Evolutionary conservation across 208 protist genomes (phyloP).

Genomic region (Lotmaria passim): DNA sequence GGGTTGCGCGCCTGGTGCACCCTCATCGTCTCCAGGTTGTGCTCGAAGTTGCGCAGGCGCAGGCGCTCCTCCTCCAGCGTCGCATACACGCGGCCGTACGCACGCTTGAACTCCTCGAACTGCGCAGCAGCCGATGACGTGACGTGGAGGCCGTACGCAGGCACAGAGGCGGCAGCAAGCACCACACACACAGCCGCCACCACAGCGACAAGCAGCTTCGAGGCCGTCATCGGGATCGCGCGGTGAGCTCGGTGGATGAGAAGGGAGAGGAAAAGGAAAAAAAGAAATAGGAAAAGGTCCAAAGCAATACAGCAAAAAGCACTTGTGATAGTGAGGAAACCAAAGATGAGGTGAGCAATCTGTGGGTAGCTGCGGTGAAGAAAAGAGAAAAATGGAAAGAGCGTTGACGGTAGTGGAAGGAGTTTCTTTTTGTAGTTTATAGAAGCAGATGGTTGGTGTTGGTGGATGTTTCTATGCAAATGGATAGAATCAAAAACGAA

Average conservation of each 20-base stretch:
- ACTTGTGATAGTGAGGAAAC: neutral
- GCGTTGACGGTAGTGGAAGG: too few species aligned
- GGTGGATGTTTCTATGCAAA: too few species aligned
- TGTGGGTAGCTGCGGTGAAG: too few species aligned
- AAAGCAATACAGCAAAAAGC: neutral
- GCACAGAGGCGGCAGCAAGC: slow-evolving; percentile 14
- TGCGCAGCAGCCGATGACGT: slow-evolving; percentile 20
- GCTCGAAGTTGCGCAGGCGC: slow-evolving; percentile 43
- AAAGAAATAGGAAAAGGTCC: slow-evolving; percentile 1
- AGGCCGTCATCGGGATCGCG: slow-evolving; percentile 20
- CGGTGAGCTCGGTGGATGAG: too few species aligned
- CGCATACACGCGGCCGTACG: slow-evolving; percentile 44
- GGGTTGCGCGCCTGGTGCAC: slow-evolving; percentile 50
- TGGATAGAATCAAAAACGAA: too few species aligned
- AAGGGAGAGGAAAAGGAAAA: slow-evolving; percentile 1
- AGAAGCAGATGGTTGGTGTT: too few species aligned
- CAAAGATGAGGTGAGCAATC: neutral
- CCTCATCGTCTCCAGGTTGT: slow-evolving; percentile 44
- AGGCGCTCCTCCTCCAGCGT: slow-evolving; percentile 39
- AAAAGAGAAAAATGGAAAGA: too few species aligned
- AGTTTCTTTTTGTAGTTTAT: too few species aligned
- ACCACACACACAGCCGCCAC: slow-evolving; percentile 32
- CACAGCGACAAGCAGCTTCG: slow-evolving; percentile 18
- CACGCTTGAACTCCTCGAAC: slow-evolving; percentile 52
- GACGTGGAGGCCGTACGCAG: slow-evolving; percentile 24